These are phyloP conservation scores for Capsicum rhomboideum DNA, from an alignment of 257 asterid species.

Conservation along the genomic window DNA sequence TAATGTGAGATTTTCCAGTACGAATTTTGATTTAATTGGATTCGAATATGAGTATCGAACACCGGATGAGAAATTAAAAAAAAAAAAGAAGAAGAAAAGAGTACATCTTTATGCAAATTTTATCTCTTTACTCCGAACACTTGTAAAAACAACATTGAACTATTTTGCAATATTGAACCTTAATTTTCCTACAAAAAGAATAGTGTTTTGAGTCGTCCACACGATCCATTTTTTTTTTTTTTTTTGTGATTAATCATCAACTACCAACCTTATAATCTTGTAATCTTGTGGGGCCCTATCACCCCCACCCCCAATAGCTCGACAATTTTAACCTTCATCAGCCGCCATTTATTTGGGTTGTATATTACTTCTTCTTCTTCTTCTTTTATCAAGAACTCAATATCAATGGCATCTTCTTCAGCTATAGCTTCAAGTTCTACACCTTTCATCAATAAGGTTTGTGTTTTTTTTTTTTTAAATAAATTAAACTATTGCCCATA, in stretches of 20 bases:
- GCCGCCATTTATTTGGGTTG: neutral
- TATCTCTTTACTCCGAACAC: too few species aligned
- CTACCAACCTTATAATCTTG: too few species aligned
- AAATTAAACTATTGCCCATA: neutral
- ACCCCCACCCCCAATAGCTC: neutral
- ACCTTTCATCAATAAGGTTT: slow-evolving; percentile 41
- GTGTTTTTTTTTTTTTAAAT: neutral
- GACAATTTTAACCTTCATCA: neutral
- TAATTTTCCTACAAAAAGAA: neutral
- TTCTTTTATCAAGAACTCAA: too few species aligned
- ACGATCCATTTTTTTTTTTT: neutral
- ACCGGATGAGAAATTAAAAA: too few species aligned
- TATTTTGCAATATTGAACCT: neutral
- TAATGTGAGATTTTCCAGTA: too few species aligned
- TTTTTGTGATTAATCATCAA: too few species aligned
- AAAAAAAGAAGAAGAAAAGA: too few species aligned
- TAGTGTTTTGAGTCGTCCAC: neutral
- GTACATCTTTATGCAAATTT: too few species aligned
- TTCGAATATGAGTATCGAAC: too few species aligned
- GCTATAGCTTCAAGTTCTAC: slow-evolving; percentile 37
- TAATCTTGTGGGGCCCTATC: neutral
- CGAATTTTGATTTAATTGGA: too few species aligned
- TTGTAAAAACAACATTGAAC: too few species aligned
- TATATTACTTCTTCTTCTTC: too few species aligned
- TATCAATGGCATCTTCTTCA: slow-evolving; percentile 60